These are phyloP conservation scores for Amaranthus hypochondriacus DNA, from an alignment of 148 eudicot species.

Conservation along the genomic window DNA sequence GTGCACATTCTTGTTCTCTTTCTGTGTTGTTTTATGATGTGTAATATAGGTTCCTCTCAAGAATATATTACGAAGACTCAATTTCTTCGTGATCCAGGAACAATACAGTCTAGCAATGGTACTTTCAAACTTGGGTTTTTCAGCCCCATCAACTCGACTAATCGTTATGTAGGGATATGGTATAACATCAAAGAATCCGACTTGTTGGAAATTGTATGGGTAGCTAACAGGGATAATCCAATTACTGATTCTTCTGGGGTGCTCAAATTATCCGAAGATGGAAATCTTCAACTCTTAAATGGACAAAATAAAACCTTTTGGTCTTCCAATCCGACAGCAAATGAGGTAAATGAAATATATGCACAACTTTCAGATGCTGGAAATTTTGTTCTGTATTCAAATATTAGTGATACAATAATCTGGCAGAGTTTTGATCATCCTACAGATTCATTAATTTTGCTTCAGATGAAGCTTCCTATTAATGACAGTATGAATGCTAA, in stretches of 20 bases:
- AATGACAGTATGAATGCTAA: neutral
- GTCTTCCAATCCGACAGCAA: conserved; percentile 29
- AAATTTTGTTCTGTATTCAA: conserved; percentile 28
- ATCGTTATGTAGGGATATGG: conserved; percentile 45
- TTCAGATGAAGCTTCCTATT: conserved; percentile 20
- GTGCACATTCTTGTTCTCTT: neutral
- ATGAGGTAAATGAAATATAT: conserved; percentile 1
- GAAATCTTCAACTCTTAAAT: conserved; percentile 33
- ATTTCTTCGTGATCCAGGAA: conserved; percentile 17
- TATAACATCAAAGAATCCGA: conserved; percentile 9
- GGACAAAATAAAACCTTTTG: conserved; percentile 27
- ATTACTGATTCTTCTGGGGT: conserved; percentile 32
- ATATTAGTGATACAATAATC: neutral
- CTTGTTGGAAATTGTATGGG: conserved; percentile 35
- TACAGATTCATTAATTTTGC: conserved; percentile 24
- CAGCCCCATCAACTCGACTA: conserved; percentile 27
- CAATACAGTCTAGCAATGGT: conserved; percentile 23
- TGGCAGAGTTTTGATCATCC: conserved; percentile 43
- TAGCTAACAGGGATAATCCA: conserved; percentile 43
- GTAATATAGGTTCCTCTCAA: neutral
- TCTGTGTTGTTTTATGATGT: neutral
- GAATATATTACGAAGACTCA: conserved; percentile 9
- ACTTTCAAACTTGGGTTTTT: conserved; percentile 37
- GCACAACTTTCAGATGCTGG: conserved; percentile 36
- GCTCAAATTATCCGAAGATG: conserved; percentile 25